Evolutionary conservation across 306 rosid species (phyloP), one percentile per base, ranked within the genome.

Genomic region (Sindora glabra): DNA sequence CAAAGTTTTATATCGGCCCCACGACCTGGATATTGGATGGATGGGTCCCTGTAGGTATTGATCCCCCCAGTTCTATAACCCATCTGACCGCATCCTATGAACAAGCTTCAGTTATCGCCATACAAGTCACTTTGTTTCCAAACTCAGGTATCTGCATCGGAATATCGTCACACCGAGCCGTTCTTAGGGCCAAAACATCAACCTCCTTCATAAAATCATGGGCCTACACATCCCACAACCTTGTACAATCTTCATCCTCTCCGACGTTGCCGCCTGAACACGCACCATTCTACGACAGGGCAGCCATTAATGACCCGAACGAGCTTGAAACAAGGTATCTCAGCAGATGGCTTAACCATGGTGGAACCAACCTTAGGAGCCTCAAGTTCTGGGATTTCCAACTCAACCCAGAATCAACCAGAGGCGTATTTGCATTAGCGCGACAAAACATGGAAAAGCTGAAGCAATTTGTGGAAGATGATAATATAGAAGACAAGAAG

Each of bases 91-190:
- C 58, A 8, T 67, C 79, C 0, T 52, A 68, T 15, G 76, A 80
- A 0, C 5, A 55, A 57, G 73, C 77, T 1, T 23, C 73, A 0
- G 27, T 52, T 0, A 18, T 83, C 23, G 73, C 79, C 2, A 9
- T 80, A 2, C 83, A 83, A 59, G 44, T 75, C 2, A 72, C 85
- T 0, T 26, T 78, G 6, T 82, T 79, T 59, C 85, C 80, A 11
- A 63, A 66, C 58, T 12, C 24, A 11, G 84, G 86, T 0, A 64
- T 83, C 26, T 80, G 73, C 18, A 68, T 83, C 12, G 83, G 76
- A 47, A 26, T 70, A 11, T 25, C 74, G 44, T 24, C 72, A 2
- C 83, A 80, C 72, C 83, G 77, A 62, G 81, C 79, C 1, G 58
- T 62, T 36, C 45, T 74, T 0, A 86, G 80, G 30, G 86, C 81